A percentile compares a stretch with the other conserved stretches of the same genome.
Conservation (phyloP, 2,329 filamentous ascomycete species). For the Botrytis deweyae region DNA sequence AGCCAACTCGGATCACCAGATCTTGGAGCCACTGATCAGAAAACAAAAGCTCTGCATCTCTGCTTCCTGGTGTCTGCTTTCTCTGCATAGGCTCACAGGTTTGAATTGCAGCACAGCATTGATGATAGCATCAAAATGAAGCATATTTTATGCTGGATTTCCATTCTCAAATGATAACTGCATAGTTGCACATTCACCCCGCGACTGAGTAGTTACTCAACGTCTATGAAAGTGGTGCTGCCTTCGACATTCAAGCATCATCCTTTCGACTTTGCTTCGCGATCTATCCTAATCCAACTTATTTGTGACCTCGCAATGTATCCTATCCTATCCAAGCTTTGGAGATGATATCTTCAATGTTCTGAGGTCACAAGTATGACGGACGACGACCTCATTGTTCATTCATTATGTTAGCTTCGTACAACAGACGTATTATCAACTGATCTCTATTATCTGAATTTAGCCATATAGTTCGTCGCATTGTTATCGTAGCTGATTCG, state of each 20-base stretch:
- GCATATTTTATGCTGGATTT: not conserved
- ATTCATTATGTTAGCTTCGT: not conserved
- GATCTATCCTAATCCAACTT: not conserved
- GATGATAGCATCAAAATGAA: not conserved
- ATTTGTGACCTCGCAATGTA: not conserved
- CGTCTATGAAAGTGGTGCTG: not conserved
- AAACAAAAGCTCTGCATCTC: not conserved
- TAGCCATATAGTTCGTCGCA: not conserved
- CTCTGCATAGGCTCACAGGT: not conserved
- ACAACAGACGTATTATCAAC: not conserved
- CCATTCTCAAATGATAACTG: not conserved
- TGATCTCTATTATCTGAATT: not conserved
- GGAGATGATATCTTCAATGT: not conserved
- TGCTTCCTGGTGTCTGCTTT: not conserved
- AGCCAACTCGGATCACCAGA: not conserved
- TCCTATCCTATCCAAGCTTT: not conserved
- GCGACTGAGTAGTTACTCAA: not conserved
- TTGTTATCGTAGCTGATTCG: not conserved
- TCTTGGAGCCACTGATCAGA: not conserved
- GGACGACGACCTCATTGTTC: not conserved
- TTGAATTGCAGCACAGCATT: not conserved
- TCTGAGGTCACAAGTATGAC: not conserved
- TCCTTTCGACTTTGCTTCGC: not conserved
- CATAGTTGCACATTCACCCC: not conserved
- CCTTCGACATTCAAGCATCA: not conserved